Evolutionary conservation across 164 flowering plant genomes (phyloP), one percentile per base, ranked within the genome.

Genomic region (Malania oleifera): DNA sequence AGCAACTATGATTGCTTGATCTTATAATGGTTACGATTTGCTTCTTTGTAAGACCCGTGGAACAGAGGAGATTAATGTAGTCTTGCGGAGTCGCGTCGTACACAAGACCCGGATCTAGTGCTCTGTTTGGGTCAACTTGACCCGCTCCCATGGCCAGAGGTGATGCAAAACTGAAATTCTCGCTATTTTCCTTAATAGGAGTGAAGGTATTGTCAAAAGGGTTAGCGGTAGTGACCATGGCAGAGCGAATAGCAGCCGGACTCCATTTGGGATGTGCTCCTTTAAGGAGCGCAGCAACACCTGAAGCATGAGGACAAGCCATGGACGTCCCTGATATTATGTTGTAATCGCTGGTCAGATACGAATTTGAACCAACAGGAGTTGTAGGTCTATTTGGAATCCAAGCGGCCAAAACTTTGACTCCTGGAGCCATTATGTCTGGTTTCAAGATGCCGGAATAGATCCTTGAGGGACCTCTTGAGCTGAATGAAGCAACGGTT

Each of bases 371-470:
- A 0, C 79, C 75, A 23, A 75, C 48, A 2, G 1, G 2, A 0
- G 71, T 72, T 0, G 59, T 24, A 0, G 7, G 14, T 0, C 1
- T 1, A 10, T 61, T 46, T 2, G 83, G 79, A 7, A 48, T 31
- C 74, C 69, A 82, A 1, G 82, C 65, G 5, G 88, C 85, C 6
- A 84, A 22, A 12, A 87, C 72, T 13, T n/a, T 25, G 1, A 75
- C 29, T 3, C 93, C 87, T 0, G 89, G 93, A 1, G 89, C 93
- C 73, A 86, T 64, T 7, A 86, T 2, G 52, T 82, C 89, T 0
- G 85, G 87, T 51, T 86, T 84, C 44, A 79, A 22, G 19, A 82
- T 50, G 1, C 61, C 47, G 0, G 77, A 80, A 45, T 35, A 56
- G 52, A 72, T 73, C 1, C 25, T 60, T 9, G 82, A 67, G 7